Conservation (phyloP, 2,329 filamentous ascomycete genomes). For the Penicillium frequentans region DNA sequence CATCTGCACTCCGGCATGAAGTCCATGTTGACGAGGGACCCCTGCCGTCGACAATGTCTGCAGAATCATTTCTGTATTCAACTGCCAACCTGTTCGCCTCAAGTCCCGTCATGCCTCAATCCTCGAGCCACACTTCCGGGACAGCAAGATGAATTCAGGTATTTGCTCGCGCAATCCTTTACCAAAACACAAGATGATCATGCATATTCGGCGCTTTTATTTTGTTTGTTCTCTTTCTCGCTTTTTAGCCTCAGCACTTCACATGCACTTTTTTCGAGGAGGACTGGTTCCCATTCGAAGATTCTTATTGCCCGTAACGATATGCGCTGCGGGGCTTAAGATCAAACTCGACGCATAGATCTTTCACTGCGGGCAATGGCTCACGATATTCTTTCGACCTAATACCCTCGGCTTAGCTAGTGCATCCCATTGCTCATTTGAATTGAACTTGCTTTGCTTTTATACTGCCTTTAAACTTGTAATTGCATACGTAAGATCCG, state of each 20-base stretch:
- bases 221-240: neutral
- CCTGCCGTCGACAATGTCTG: conserved; percentile 15
- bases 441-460: neutral
- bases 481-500: neutral
- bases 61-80: conserved; percentile 23
- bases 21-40: conserved; percentile 5
- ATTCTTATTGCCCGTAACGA: neutral
- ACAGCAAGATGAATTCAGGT: conserved; percentile 24
- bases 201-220: conserved; percentile 16
- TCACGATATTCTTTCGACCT: conserved; percentile 11
- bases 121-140: conserved; percentile 25
- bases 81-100: conserved; percentile 22
- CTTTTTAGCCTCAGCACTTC: neutral
- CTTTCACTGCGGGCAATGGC: neutral
- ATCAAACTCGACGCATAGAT: conserved; percentile 4
- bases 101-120: conserved; percentile 21
- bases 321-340: neutral
- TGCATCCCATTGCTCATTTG: neutral
- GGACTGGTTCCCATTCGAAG: conserved; percentile 17
- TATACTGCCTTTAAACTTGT: neutral
- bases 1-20: conserved; percentile 20
- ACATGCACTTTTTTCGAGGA: neutral
- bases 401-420: conserved; percentile 16
- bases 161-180: neutral
- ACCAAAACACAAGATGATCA: conserved; percentile 5